Evolutionary conservation across 192 early-diverging fungal genomes (phyloP).

Genomic region (Geosiphon pyriformis): DNA sequence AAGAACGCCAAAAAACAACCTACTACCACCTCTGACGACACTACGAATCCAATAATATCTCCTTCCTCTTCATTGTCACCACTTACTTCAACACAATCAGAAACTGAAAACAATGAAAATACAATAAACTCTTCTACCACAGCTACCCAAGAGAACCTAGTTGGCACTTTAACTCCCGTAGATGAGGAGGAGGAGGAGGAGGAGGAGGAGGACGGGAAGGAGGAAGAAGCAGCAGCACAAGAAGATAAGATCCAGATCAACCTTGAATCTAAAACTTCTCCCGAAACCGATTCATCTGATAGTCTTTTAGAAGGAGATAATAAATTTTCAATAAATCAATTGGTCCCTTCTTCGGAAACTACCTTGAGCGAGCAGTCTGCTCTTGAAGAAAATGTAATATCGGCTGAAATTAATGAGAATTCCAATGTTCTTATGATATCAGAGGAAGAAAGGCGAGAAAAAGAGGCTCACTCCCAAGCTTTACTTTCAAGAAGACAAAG

Average conservation of each 20-base stretch:
- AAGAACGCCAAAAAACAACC: slow-evolving; percentile 13
- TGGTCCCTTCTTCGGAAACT: background rate
- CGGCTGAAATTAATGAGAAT: background rate
- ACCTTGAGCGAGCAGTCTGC: background rate
- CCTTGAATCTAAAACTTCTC: background rate
- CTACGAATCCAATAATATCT: background rate
- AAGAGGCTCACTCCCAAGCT: background rate
- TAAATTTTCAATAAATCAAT: background rate
- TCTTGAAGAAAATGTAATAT: background rate
- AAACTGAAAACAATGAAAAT: background rate
- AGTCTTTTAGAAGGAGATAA: background rate
- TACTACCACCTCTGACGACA: background rate
- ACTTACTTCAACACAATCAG: no score
- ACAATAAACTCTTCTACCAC: slow-evolving; percentile 3
- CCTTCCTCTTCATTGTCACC: no score
- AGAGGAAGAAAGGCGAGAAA: slow-evolving; percentile 7
- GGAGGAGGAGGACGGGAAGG: background rate
- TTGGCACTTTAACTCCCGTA: slow-evolving; percentile 1
- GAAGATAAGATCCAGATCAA: background rate
- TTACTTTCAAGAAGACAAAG: slow-evolving; percentile 14
- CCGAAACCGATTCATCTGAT: background rate
- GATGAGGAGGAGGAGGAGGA: background rate
- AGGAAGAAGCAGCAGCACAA: background rate
- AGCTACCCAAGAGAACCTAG: background rate
- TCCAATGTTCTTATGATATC: background rate